These are phyloP conservation scores for Aspergillus phoenicis DNA, from an alignment of 2,329 filamentous ascomycete genomes.

Conservation along the genomic window DNA sequence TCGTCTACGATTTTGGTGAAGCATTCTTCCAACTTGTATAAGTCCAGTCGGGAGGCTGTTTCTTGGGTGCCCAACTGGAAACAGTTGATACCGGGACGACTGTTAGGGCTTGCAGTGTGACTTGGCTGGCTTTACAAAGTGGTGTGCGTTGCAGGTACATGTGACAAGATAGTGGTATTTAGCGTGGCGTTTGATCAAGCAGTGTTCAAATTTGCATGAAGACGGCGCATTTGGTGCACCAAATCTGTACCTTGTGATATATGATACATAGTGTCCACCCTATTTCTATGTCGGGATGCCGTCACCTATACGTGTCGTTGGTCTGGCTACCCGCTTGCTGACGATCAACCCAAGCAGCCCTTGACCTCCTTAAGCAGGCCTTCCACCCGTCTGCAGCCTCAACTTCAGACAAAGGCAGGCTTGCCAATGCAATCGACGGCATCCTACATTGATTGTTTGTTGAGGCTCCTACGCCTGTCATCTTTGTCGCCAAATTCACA, in stretches of 20 bases:
- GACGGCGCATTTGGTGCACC: background rate
- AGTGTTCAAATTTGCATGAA: conserved; percentile 11
- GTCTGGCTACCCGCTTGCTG: background rate
- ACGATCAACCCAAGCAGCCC: conserved; percentile 24
- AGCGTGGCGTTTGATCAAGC: conserved; percentile 33
- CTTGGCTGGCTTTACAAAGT: background rate
- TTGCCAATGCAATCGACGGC: background rate
- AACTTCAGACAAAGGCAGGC: background rate
- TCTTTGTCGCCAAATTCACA: conserved; percentile 32
- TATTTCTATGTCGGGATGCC: background rate
- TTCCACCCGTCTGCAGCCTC: conserved; percentile 26
- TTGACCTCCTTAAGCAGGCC: conserved; percentile 29
- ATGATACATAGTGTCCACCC: background rate
- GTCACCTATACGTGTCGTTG: background rate
- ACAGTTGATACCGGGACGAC: background rate
- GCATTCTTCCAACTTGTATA: background rate
- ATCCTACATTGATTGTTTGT: conserved; percentile 1
- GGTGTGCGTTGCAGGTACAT: conserved; percentile 5
- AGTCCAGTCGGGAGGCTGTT: background rate
- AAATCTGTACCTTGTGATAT: background rate
- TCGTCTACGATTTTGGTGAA: background rate
- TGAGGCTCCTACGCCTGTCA: conserved; percentile 24
- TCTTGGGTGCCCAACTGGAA: background rate
- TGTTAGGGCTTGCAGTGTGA: background rate
- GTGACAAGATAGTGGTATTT: conserved; percentile 21